Evolutionary conservation across 2,329 filamentous ascomycete species (phyloP), one percentile per base, ranked within the genome.

Genomic region (Plectosphaerella plurivora): DNA sequence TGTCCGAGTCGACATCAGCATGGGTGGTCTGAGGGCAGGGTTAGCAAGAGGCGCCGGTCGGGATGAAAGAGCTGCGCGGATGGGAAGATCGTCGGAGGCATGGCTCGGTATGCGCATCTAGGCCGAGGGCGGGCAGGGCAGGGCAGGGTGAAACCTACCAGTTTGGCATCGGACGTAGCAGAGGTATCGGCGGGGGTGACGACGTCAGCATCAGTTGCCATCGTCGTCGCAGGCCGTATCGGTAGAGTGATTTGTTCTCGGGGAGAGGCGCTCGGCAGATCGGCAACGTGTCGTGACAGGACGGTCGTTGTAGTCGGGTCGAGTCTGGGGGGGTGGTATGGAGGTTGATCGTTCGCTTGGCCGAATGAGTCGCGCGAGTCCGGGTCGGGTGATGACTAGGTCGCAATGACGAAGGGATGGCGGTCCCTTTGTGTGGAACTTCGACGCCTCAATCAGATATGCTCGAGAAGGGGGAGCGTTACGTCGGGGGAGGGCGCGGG

Each of bases 181-280:
- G 75, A 72, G 72, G 74, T 76, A 77, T 79, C 76, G 69, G 74
- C 74, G 69, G 73, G 71, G 71, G 70, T 76, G 64, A 76, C 70
- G 68, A 74, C 71, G 66, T 74, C 73, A 73, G 76, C 74, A 78
- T 81, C 81, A 76, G 79, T 79, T 77, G 80, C 81, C 81, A 84
- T 84, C 79, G 81, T 84, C 47, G 47, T 49, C 25, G 47, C 47
- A 35, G 47, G 47, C 47, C 18, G 33, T 22, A 18, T 36, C 20
- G 20, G 11, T 46, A 22, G 22, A 28, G 44, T 33, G 44, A 25
- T 12, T 6, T 44, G 37, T 18, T 44, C n/a, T 12, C 16, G 41
- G n/a, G 41, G 11, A 12, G 11, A 12, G 11, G 8, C 8, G 64
- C 64, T 66, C 62, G 65, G 64, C 67, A 56, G 53, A 49, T 55